Percentiles rank a stretch among this genome's conserved stretches.
These are phyloP conservation scores for Fraxinus ornus DNA, from an alignment of 305 asterid genomes.

Conservation along the genomic window DNA sequence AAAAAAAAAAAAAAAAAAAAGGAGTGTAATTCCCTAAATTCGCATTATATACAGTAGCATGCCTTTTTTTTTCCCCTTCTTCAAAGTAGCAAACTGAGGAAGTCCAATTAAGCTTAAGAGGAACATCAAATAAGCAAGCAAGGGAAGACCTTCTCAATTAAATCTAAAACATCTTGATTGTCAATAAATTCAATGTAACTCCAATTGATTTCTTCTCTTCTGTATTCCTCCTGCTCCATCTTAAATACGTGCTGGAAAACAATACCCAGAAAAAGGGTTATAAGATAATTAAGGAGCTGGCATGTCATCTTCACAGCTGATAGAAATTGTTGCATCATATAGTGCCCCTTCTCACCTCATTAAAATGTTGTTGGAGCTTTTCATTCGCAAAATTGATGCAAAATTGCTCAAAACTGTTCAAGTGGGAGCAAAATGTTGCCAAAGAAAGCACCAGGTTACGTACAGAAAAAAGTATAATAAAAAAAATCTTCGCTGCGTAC, in stretches of 20 bases:
- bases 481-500: background rate
- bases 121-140: constrained; percentile 23
- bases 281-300: constrained; percentile 20
- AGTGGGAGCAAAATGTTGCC: constrained; percentile 24
- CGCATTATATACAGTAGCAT: background rate
- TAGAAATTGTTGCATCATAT: constrained; percentile 24
- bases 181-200: constrained; percentile 98
- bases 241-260: constrained; percentile 92
- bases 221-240: constrained; percentile 99
- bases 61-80: background rate
- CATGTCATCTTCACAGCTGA: constrained; percentile 23
- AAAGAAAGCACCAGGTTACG: constrained; percentile 14
- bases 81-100: background rate
- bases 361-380: constrained; percentile 99
- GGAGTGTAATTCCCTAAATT: background rate
- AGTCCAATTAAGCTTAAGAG: constrained; percentile 14
- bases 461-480: background rate
- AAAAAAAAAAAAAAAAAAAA: background rate
- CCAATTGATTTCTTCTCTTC: constrained; percentile 88
- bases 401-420: constrained; percentile 99
- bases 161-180: constrained; percentile 97
- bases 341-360: constrained; percentile 62
- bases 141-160: constrained; percentile 82
- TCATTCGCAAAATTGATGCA: constrained; percentile 98
- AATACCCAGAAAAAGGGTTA: constrained; percentile 19